Evolutionary conservation across 2,329 filamentous ascomycete genomes (phyloP), one percentile per base, ranked within the genome.

Genomic region (Aspergillus latus): DNA sequence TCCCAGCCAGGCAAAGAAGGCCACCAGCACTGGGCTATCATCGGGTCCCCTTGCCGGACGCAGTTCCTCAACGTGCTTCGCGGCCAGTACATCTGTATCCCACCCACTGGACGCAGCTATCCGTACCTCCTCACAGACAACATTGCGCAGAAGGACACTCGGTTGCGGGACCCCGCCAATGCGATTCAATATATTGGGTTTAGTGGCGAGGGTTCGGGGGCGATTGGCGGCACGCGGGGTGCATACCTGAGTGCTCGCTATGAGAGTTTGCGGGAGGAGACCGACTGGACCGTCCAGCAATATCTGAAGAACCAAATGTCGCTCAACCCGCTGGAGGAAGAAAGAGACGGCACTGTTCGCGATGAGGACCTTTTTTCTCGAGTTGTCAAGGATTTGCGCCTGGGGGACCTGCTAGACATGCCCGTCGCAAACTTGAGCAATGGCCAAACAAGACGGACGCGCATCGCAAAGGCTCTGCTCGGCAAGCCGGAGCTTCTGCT

Each of bases 131-230:
- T 87, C 11, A 84, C 82, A 2, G 80, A 84, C 47, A 79, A 82
- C 5, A 81, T 90, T 5, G 76, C 82, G 2, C 58, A 67, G 5
- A 80, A 76, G 64, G 79, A 79, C 60, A 73, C 70, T 52, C 67
- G 72, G 21, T 72, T 89, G 47, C 81, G 83, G 44, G 82, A 78
- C 51, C 84, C 88, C 0, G 79, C 79, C 10, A 80, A 81, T 62
- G 91, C 91, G 0, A 88, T 99, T 56, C 87, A 88, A 64, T 93
- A 96, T 78, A 92, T 97, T 8, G 93, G 94, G 0, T 97, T 97
- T 68, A 89, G 91, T 67, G 86, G 85, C 2, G 89, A 92, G 64
- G 82, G 85, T 28, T 81, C 81, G 5, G 68, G 66, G 75, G 80
- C 48, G 75, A 71, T 69, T 59, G 74, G 72, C 10, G 75, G 74